Base-by-base conservation (phyloP, 169 alveolate genomes). In the Plasmodium knowlesi region DNA sequence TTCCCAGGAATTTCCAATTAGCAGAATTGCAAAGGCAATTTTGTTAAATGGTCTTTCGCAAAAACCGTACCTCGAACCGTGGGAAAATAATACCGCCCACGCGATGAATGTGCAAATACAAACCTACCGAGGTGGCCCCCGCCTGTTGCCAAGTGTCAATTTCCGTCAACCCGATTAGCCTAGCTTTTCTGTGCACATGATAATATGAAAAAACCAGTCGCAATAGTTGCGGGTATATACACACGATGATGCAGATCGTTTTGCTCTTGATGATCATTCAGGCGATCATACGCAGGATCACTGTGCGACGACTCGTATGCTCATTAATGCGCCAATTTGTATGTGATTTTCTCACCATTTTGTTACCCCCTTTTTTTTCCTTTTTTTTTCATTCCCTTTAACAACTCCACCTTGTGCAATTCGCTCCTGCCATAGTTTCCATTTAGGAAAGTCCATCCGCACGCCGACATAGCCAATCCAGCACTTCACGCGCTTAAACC, bases 211-310 rank as follows among this genome's bases (percentile, higher is more conserved):
- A 39, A 50, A 19, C 46, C n/a, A 32, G 5, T 32, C 28, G 67
- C 83, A 76, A 22, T 9, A 22, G 14, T 28, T 76, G 46, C 83
- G 39, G 83, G 83, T 76, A 76, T 76, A 50, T 76, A 76, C 83
- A 76, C 83, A 76, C 83, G 32, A 25, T 16, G 41, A 50, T 19
- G 32, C 50, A 8, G 67, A 32, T 32, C 83, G 22, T 12, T 32
- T n/a, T 28, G 46, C 50, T 76, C 32, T 32, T 76, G 46, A 50
- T 50, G 61, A 5, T 50, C 61, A 50, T 50, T 2, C 0, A 8
- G 61, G 61, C 22, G 8, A 50, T 50, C 19, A 8, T 22, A 16
- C 61, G 61, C 22, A 16, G 3, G 22, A 22, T 50, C 61, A 50
- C 61, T 14, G 61, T 14, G 61, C 22, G 22, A 50, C 22, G 22